phyloP scores from a whole-genome alignment of 305 asterid species.

The Striga hermonthica region DNA sequence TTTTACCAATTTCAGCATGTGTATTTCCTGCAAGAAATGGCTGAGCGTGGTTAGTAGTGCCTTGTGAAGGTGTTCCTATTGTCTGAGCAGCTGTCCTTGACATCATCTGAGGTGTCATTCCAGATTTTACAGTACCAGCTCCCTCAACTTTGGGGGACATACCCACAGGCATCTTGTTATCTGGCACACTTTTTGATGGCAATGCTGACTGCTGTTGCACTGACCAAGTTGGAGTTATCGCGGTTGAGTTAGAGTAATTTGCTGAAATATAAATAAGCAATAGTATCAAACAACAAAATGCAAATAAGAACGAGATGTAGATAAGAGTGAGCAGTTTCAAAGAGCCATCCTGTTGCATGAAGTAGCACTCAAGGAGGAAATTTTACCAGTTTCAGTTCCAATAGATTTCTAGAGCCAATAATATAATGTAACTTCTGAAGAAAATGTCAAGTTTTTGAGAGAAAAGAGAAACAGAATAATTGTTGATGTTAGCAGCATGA shows the following conservation, averaged over 20 bases:
- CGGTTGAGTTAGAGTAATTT: constrained; percentile 45
- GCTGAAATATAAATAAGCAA: constrained; percentile 41
- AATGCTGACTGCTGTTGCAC: constrained; percentile 57
- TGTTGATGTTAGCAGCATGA: constrained; percentile 12
- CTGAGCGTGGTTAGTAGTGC: constrained; percentile 41
- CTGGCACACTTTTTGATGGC: constrained; percentile 49
- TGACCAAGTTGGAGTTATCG: constrained; percentile 71
- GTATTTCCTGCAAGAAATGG: constrained; percentile 42
- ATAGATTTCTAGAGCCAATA: constrained; percentile 6
- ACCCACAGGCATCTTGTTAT: constrained; percentile 49
- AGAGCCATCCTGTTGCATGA: neutral
- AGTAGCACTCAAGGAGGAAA: constrained; percentile 22
- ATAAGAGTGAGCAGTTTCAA: constrained; percentile 14
- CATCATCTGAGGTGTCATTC: constrained; percentile 46
- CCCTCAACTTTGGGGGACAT: constrained; percentile 55
- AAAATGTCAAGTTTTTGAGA: neutral
- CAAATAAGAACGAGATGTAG: constrained; percentile 25
- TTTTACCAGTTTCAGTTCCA: constrained; percentile 15
- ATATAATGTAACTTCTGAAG: constrained; percentile 15
- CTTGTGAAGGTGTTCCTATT: constrained; percentile 47
- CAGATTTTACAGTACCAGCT: constrained; percentile 49
- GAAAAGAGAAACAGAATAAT: neutral
- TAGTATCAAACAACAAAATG: constrained; percentile 17
- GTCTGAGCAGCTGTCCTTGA: constrained; percentile 54
- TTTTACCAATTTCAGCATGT: constrained; percentile 77